Evolutionary conservation across 192 early-diverging fungal genomes (phyloP), one percentile per base, ranked within the genome.

Genomic region (Spizellomyces punctatus): DNA sequence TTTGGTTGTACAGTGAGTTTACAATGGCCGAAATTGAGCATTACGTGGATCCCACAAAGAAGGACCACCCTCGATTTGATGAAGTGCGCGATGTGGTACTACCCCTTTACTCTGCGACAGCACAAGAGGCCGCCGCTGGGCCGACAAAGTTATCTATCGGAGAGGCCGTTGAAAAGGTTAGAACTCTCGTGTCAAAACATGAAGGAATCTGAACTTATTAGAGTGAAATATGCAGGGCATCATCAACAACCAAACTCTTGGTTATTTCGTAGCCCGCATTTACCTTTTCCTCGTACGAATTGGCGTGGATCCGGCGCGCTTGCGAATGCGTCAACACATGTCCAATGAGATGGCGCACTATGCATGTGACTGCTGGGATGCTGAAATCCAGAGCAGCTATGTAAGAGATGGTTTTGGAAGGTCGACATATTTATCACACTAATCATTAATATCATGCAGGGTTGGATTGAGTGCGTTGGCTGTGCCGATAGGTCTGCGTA

Each of bases 321-420:
- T 99, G 54, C 90, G 96, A 57, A 96, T 99, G 91, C 90, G 98
- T 74, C 96, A 99, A 81, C 98, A 99, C 81, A 95, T 99, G 92
- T 78, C 85, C 49, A 99, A 99, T 84, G 98, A 99, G 84, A 98
- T 99, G 96, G 98, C 98, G 17, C 98, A 99, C 85, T 99, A 99
- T 76, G 96, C 98, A 10, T 91, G 90, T 80, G 96, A 82, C 58
- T 83, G 82, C 72, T 99, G 96, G 96, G 98, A 99, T 80, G 96
- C 98, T 49, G 98, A 99, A 81, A 98, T 98, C 76, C 79, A 91
- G 70, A 93, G 83, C 71, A 91, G 90, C 66, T 93, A 94, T 78
- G 88, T 89, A 80, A 64, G 88, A 85, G 10, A 19, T 62, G 58
- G n/a, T 16, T 5, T 46, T 36, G 27, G 46, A 19, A 27, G 36